Percentiles rank a stretch among this genome's conserved stretches.
Evolutionary conservation across 2,329 filamentous ascomycete genomes (phyloP).

Genomic region (Emmonsiellopsis sp.): DNA sequence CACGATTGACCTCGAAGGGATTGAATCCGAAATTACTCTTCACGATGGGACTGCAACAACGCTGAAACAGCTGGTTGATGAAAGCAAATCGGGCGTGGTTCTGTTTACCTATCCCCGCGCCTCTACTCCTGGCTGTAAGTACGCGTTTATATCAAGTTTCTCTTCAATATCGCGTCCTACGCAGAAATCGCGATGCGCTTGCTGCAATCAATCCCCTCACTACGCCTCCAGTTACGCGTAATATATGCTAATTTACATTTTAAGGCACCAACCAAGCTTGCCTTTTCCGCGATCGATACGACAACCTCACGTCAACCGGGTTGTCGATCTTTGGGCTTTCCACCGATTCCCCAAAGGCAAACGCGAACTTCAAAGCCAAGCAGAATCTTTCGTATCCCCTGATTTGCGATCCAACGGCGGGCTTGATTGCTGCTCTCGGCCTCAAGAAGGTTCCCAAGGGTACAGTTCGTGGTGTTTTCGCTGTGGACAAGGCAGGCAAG

Average conservation of each 20-base stretch:
- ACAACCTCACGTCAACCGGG: conserved; percentile 64
- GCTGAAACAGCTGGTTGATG: conserved; percentile 68
- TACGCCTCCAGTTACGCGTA: not conserved
- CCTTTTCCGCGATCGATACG: conserved; percentile 81
- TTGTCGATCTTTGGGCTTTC: conserved; percentile 85
- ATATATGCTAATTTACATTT: not conserved
- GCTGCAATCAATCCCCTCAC: not conserved
- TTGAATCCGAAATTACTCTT: conserved; percentile 66
- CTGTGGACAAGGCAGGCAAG: conserved; percentile 72
- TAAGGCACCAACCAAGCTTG: conserved; percentile 90
- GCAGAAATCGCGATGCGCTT: not conserved
- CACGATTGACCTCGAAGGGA: conserved; percentile 43
- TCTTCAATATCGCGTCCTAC: not conserved
- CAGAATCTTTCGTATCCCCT: conserved; percentile 82
- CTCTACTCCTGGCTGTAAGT: conserved; percentile 86
- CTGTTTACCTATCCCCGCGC: conserved; percentile 95
- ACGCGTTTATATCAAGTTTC: not conserved
- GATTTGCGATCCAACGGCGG: conserved; percentile 67
- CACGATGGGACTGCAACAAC: conserved; percentile 74
- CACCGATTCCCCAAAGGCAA: conserved; percentile 77
- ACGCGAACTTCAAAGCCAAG: conserved; percentile 86
- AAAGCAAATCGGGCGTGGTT: conserved; percentile 77
- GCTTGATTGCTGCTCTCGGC: conserved; percentile 77
- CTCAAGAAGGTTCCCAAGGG: conserved; percentile 75
- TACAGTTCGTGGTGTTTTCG: conserved; percentile 79